A percentile compares a stretch with the other conserved stretches of the same genome.
Conservation (phyloP, 129 eudicot genomes). For the Gnaphalium uliginosum region DNA sequence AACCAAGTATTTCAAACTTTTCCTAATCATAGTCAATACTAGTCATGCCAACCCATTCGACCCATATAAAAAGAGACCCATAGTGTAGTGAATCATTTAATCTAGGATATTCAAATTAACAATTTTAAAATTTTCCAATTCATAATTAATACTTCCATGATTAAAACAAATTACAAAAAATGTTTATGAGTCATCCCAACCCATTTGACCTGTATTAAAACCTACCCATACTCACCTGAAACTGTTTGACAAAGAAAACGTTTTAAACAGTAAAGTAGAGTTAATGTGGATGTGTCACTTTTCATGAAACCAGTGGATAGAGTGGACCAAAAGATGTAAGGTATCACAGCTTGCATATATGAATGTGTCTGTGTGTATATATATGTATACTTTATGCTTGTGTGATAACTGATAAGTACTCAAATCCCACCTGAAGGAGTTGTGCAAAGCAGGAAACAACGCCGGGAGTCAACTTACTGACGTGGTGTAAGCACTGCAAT, state of each 20-base stretch:
- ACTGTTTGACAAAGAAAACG: neutral
- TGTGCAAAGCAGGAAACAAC: constrained; percentile 47
- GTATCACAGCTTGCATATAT: neutral
- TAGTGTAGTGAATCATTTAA: neutral
- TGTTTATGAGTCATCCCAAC: neutral
- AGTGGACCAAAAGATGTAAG: neutral
- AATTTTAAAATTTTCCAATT: too few species aligned
- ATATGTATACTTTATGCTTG: neutral
- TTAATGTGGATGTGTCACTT: neutral
- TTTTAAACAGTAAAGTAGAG: neutral
- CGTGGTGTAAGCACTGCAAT: constrained; percentile 91
- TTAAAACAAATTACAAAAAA: neutral
- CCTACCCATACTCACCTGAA: neutral
- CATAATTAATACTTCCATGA: neutral
- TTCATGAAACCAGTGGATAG: neutral
- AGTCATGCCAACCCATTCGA: neutral
- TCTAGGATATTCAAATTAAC: neutral
- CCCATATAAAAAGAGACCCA: neutral
- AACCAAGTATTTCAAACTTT: neutral
- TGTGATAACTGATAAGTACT: neutral
- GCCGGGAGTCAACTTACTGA: constrained; percentile 38
- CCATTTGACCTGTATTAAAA: neutral
- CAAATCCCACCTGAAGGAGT: constrained; percentile 44
- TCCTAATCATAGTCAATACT: neutral
- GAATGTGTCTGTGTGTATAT: neutral